Conservation (phyloP, 768 basidiomycete genomes). For the Kondoa subrosea region DNA sequence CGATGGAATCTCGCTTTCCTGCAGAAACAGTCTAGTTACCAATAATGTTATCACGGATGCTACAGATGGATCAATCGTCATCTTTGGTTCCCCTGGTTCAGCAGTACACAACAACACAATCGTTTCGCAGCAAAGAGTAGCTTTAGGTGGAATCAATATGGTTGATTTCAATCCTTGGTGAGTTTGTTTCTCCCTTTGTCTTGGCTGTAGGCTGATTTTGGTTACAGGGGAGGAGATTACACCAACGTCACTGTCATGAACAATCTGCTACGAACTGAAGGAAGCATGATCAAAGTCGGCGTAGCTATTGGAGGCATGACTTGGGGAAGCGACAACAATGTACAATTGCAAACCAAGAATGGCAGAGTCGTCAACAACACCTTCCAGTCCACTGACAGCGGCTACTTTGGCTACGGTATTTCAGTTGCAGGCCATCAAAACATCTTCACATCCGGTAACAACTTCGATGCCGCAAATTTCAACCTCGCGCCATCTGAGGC, state of each 20-base stretch:
- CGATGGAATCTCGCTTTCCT: conserved; percentile 28
- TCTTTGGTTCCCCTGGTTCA: conserved; percentile 27
- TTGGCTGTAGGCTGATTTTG: too few relatives aligned
- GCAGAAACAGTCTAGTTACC: conserved; percentile 23
- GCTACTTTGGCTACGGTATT: neutral
- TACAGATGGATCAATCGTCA: conserved; percentile 28
- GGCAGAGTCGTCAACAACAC: conserved; percentile 26
- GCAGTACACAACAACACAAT: conserved; percentile 24
- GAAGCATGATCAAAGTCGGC: conserved; percentile 28
- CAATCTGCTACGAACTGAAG: conserved; percentile 24
- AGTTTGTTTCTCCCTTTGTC: too few relatives aligned
- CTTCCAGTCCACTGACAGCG: conserved; percentile 20
- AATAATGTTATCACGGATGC: conserved; percentile 28
- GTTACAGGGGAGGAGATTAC: conserved; percentile 22
- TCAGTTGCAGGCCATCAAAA: conserved; percentile 22
- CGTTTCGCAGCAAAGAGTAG: conserved; percentile 6
- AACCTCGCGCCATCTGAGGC: conserved; percentile 17
- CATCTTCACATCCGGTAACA: conserved; percentile 23
- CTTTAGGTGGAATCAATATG: conserved; percentile 24
- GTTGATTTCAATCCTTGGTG: conserved; percentile 24
- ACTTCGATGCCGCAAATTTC: conserved; percentile 21
- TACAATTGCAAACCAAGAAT: conserved; percentile 11
- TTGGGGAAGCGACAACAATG: conserved; percentile 23
- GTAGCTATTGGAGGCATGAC: conserved; percentile 26
- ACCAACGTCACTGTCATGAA: conserved; percentile 22